Conservation (phyloP, 371 early-diverging fungal genomes). For the Smittium mucronatum region DNA sequence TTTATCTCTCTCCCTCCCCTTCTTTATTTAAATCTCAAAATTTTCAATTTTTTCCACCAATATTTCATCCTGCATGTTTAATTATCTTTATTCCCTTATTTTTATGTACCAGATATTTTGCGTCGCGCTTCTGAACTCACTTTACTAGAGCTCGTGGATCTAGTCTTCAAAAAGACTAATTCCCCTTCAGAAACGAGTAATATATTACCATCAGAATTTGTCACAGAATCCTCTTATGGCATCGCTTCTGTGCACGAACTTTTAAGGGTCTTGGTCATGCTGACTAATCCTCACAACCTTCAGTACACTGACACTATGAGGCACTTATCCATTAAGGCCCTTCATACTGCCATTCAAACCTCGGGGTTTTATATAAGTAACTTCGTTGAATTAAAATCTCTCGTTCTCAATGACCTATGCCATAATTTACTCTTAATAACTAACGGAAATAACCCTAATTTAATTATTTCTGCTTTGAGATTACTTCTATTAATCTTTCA, state of each 20-base stretch:
- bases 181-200: background rate
- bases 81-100: no score
- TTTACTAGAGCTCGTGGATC: constrained; percentile 22
- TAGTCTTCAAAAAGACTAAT: constrained; percentile 22
- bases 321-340: constrained; percentile 64
- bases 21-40: background rate
- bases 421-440: constrained; percentile 68
- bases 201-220: background rate
- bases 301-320: constrained; percentile 90
- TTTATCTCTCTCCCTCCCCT: background rate
- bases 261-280: constrained; percentile 72
- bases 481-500: constrained; percentile 26
- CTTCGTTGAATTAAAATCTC: constrained; percentile 46
- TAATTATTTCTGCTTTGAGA: constrained; percentile 30
- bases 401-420: constrained; percentile 75
- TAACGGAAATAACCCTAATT: constrained; percentile 19
- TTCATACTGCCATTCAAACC: constrained; percentile 68
- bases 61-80: no score
- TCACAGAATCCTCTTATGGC: constrained; percentile 30
- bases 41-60: background rate
- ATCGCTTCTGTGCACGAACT: constrained; percentile 79
- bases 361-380: constrained; percentile 66
- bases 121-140: constrained; percentile 31
- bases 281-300: constrained; percentile 79
- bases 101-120: constrained; percentile 20